Evolutionary conservation across 306 rosid species (phyloP), one percentile per base, ranked within the genome.

Genomic region (Casuarina cunninghamiana): DNA sequence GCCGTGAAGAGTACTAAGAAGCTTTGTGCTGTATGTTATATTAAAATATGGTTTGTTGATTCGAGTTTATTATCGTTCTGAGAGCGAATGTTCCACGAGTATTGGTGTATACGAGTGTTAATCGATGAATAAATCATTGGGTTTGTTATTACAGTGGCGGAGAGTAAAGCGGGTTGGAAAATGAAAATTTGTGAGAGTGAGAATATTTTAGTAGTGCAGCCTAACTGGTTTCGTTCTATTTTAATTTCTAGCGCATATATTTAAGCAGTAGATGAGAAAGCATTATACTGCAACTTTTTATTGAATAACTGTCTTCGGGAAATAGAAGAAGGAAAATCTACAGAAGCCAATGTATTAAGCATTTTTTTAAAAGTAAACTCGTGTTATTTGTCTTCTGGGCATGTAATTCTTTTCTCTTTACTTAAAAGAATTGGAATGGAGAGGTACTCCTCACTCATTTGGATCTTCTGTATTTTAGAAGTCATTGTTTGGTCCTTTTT

Each of bases 1-100:
- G 94, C 98, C 82, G 90, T 93, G 17, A 93, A 85, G 94, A 71
- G 71, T 54, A 91, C 99, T 19, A 93, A 90, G 91, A 96, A 91
- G 89, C 98, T 96, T 2, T 93, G 99, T 86, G 97, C 98, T 83
- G 99, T 96, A 89, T 87, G 98, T 90, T 79, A 26, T 26, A 2
- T 46, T 21, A 35, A 26, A 26, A 26, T 26, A 26, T 26, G 32
- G 32, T 26, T 26, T 35, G 55, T 26, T 62, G 45, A 49, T 32
- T 35, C 43, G 39, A 42, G 38, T 50, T n/a, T 19, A 26, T 71
- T 17, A 10, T 12, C 44, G 3, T 41, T 41, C 71, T 66, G 46
- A 66, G 15, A 66, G 3, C 21, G 5, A 41, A 15, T 57, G 63
- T 39, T 12, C 41, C 17, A 74, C 5, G 11, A 43, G 51, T 48